These are phyloP conservation scores for Tricholoma hemisulphureum DNA, from an alignment of 768 basidiomycete species.

Conservation along the genomic window DNA sequence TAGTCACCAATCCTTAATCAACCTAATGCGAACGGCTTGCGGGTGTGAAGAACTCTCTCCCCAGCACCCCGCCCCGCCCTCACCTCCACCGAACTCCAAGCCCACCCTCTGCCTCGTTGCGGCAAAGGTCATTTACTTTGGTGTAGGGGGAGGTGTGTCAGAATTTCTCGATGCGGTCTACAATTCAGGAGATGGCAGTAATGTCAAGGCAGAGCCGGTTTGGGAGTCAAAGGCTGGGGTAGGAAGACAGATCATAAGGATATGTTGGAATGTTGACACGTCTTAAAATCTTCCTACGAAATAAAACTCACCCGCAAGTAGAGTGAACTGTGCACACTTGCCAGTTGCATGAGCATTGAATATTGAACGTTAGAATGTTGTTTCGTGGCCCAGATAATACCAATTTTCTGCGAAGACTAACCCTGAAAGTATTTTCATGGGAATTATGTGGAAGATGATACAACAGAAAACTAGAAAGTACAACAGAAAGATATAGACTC, in stretches of 20 bases:
- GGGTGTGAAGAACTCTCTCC: slow-evolving; percentile 10
- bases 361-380: no score
- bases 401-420: no score
- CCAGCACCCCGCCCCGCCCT: background rate
- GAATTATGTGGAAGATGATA: no score
- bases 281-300: background rate
- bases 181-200: slow-evolving; percentile 33
- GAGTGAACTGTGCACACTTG: no score
- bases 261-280: slow-evolving; percentile 44
- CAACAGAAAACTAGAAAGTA: no score
- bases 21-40: slow-evolving; percentile 45
- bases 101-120: slow-evolving; percentile 66
- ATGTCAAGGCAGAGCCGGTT: slow-evolving; percentile 49
- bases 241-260: slow-evolving; percentile 65
- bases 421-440: no score
- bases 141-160: slow-evolving; percentile 84
- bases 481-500: no score
- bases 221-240: slow-evolving; percentile 71
- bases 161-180: slow-evolving; percentile 67
- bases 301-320: background rate
- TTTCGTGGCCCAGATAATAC: no score
- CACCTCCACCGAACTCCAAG: background rate
- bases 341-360: no score
- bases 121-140: slow-evolving; percentile 92
- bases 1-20: slow-evolving; percentile 60